phyloP scores from a whole-genome alignment of 1,284 basidiomycete species.

The Puccinia triticina region DNA sequence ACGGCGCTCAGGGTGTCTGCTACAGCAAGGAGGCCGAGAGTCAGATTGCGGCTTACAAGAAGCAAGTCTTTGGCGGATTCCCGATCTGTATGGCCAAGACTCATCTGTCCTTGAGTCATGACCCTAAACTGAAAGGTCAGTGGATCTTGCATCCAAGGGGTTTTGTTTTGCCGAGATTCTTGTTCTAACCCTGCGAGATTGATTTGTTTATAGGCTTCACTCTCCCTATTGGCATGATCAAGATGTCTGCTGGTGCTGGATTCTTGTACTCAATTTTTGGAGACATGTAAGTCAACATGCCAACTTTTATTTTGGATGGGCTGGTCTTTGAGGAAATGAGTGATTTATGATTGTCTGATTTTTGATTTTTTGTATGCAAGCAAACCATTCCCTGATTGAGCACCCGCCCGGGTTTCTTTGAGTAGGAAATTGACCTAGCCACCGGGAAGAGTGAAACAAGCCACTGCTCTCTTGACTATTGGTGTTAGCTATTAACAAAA shows the following conservation, averaged over 20 bases:
- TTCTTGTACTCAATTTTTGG: constrained; percentile 91
- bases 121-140: constrained; percentile 76
- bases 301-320: neutral
- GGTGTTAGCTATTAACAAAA: neutral
- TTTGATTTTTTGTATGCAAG: constrained; percentile 64
- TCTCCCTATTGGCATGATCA: constrained; percentile 85
- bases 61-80: constrained; percentile 78
- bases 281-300: constrained; percentile 45
- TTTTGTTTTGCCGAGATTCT: constrained; percentile 30
- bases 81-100: constrained; percentile 96
- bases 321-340: neutral
- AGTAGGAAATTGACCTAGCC: constrained; percentile 49
- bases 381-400: constrained; percentile 96
- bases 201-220: constrained; percentile 70
- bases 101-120: constrained; percentile 92
- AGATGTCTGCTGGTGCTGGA: constrained; percentile 87
- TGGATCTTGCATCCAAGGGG: neutral
- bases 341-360: neutral
- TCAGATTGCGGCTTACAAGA: constrained; percentile 88
- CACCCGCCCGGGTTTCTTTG: constrained; percentile 74
- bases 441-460: constrained; percentile 50
- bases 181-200: neutral
- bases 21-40: constrained; percentile 71
- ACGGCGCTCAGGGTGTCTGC: constrained; percentile 85
- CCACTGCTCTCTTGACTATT: too few species aligned